These are phyloP conservation scores for Kernera saxatilis DNA, from an alignment of 345 rosid genomes.

Conservation along the genomic window DNA sequence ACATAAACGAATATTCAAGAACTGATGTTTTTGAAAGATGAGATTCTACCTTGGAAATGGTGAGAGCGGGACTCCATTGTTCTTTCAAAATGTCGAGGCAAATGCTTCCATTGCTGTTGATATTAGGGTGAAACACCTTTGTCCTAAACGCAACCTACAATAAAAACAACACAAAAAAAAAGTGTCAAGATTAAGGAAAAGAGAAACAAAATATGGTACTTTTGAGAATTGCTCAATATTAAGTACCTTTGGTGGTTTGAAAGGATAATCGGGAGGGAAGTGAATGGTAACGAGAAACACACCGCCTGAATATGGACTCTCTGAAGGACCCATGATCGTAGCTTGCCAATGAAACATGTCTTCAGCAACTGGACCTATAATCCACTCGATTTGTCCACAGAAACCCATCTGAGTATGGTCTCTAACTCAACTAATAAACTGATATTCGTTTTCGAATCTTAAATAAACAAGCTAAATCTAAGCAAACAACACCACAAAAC, in stretches of 20 bases:
- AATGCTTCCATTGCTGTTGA: constrained; percentile 27
- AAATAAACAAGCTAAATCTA: not conserved
- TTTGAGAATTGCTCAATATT: not conserved
- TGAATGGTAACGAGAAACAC: constrained; percentile 36
- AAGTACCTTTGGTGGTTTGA: constrained; percentile 22
- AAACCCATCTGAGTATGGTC: not conserved
- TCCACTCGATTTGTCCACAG: not conserved
- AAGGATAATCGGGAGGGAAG: constrained; percentile 45
- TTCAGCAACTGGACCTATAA: constrained; percentile 23
- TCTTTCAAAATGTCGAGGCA: constrained; percentile 27
- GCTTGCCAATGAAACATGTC: constrained; percentile 27
- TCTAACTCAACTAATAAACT: not conserved
- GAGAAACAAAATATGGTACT: not conserved
- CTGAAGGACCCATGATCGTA: constrained; percentile 18
- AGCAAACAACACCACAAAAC: not conserved
- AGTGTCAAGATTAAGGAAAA: not conserved
- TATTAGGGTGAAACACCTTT: constrained; percentile 21
- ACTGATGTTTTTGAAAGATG: not conserved
- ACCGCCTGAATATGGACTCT: constrained; percentile 22
- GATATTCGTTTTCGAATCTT: not conserved
- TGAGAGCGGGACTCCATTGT: constrained; percentile 25
- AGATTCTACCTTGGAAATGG: constrained; percentile 20
- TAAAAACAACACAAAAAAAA: not conserved
- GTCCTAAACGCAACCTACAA: constrained; percentile 22
- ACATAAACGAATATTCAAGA: not conserved